Base-by-base conservation (phyloP, 768 basidiomycete species). In the Trametes coccinea region DNA sequence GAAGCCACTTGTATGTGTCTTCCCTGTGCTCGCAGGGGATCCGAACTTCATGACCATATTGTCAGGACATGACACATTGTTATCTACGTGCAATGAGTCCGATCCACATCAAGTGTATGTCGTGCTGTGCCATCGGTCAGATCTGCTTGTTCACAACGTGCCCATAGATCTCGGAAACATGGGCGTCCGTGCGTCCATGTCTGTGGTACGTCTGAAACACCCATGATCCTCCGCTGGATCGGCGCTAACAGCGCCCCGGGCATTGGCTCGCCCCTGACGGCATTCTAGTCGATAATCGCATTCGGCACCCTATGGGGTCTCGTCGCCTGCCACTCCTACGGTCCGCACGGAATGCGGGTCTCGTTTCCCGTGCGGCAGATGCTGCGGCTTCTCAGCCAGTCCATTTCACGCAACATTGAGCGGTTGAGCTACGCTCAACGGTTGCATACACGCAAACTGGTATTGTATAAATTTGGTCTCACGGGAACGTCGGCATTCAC, bases 51-150 rank as follows among this genome's bases (percentile, higher is more conserved):
- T 3, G 10, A 22, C 2, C 1, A 7, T 2, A 16, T 50, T 27
- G 9, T 3, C 49, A 89, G 82, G 84, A 93, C 68, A 91, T 93
- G 89, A 92, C 91, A 0, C 88, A 93, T 72, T 89, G 86, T 58
- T 90, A 88, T 65, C 76, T 93, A 8, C 83, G 91, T n/a, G 90
- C 90, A 0, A 92, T 94, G 90, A 89, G 87, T 64, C 92, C 91
- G 5, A 91, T 94, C 50, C 91, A 93, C 69, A 74, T 91, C 61
- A 86, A 91, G 75, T 93, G 87, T 88, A 63, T 33, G 82, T 72
- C 6, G 1, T 14, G 34, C 31, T 11, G 5, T 52, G 41, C 44
- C 27, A 29, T 43, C 17, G n/a, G 31, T 54, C 22, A 57, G 10
- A 46, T n/a, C 29, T n/a, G 56, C 39, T 29, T 47, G 52, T 22